A percentile compares a stretch with the other conserved stretches of the same genome.
These are phyloP conservation scores for Dothideomycetes sp. DNA, from an alignment of 2,329 filamentous ascomycete genomes.

Conservation along the genomic window DNA sequence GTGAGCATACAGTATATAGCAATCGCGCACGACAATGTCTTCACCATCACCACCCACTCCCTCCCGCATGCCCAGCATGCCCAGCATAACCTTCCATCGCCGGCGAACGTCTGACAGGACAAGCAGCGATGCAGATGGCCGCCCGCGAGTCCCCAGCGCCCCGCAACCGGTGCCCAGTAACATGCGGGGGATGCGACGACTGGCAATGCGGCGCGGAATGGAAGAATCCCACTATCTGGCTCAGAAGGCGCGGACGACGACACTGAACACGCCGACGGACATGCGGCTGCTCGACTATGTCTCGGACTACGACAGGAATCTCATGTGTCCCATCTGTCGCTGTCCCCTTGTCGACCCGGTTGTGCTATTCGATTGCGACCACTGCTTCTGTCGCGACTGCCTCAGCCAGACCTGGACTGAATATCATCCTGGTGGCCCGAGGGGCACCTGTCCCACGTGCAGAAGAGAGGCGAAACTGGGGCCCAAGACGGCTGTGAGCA, in stretches of 20 bases:
- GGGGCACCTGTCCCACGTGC: slow-evolving; percentile 44
- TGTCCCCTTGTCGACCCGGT: slow-evolving; percentile 50
- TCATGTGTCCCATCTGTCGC: slow-evolving; percentile 55
- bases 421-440: slow-evolving; percentile 19
- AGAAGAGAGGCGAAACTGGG: slow-evolving; percentile 33
- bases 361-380: slow-evolving; percentile 46
- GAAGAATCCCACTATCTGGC: slow-evolving; percentile 19
- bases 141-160: background rate
- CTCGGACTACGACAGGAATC: slow-evolving; percentile 44
- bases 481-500: slow-evolving; percentile 28
- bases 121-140: background rate
- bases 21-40: too few species aligned
- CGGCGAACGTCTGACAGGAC: background rate
- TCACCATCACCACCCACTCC: background rate
- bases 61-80: background rate
- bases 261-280: slow-evolving; percentile 31
- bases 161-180: background rate
- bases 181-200: slow-evolving; percentile 17
- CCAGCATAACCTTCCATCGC: background rate
- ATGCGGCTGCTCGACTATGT: slow-evolving; percentile 48
- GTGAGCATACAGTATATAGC: too few species aligned
- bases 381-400: slow-evolving; percentile 52
- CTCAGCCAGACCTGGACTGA: slow-evolving; percentile 37
- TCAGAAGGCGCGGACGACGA: slow-evolving; percentile 15
- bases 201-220: slow-evolving; percentile 21